phyloP scores from a whole-genome alignment of 129 eudicot genomes.

The Flaveria robusta region DNA sequence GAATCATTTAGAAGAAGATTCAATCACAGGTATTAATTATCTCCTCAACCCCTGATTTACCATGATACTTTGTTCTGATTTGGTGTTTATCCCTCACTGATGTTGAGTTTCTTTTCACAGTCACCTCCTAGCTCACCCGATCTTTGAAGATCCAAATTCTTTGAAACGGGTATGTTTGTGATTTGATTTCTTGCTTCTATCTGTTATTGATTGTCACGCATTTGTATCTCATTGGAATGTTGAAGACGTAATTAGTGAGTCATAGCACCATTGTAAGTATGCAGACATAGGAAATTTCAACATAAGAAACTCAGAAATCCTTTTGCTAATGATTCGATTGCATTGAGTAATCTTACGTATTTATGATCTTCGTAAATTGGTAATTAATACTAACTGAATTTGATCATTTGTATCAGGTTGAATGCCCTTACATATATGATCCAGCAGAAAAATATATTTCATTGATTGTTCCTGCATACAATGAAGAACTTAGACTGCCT shows the following conservation, averaged over 20 bases:
- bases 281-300: background rate
- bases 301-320: background rate
- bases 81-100: background rate
- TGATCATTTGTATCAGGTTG: conserved; percentile 56
- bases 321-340: background rate
- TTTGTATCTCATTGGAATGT: conserved; percentile 9
- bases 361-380: background rate
- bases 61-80: background rate
- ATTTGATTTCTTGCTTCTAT: too few species aligned
- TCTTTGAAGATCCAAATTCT: conserved; percentile 98
- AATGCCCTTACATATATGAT: conserved; percentile 73
- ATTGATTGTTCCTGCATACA: conserved; percentile 89
- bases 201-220: background rate
- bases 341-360: background rate
- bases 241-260: background rate
- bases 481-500: conserved; percentile 90
- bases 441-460: conserved; percentile 90
- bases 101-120: conserved; percentile 40
- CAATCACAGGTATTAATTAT: conserved; percentile 60
- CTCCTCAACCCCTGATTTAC: conserved; percentile 1
- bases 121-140: conserved; percentile 79
- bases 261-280: background rate
- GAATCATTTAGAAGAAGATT: conserved; percentile 67
- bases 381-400: background rate
- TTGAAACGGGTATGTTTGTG: conserved; percentile 54